phyloP scores from a whole-genome alignment of 805 yeast species.

The Candida nitratophila region DNA sequence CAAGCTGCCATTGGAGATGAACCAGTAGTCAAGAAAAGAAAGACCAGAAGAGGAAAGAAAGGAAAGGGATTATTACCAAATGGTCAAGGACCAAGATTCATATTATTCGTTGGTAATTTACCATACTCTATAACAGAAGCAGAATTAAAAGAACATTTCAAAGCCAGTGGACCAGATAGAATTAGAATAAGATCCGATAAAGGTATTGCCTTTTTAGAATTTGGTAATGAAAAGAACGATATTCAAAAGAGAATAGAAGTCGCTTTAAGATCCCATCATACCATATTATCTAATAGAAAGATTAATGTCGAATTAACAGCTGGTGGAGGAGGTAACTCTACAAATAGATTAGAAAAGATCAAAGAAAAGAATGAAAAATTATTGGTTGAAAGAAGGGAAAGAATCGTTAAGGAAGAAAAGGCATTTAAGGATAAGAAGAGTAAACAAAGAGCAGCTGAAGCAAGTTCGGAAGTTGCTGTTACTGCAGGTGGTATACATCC shows the following conservation, averaged over 20 bases:
- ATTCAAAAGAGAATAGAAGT: slow-evolving; percentile 76
- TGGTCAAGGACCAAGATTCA: slow-evolving; percentile 53
- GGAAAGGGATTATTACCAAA: slow-evolving; percentile 40
- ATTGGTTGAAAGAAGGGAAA: slow-evolving; percentile 58
- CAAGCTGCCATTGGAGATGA: slow-evolving; percentile 41
- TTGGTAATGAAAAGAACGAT: slow-evolving; percentile 48
- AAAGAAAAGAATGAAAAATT: slow-evolving; percentile 72
- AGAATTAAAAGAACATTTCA: slow-evolving; percentile 66
- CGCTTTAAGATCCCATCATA: slow-evolving; percentile 81
- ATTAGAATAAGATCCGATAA: slow-evolving; percentile 76
- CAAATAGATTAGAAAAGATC: slow-evolving; percentile 59
- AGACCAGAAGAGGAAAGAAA: slow-evolving; percentile 73
- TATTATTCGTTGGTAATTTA: slow-evolving; percentile 85
- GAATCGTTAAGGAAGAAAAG: slow-evolving; percentile 42
- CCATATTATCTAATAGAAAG: slow-evolving; percentile 58
- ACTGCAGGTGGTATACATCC: slow-evolving; percentile 49
- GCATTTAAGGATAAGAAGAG: slow-evolving; percentile 28
- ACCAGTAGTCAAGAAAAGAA: slow-evolving; percentile 52
- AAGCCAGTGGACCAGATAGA: slow-evolving; percentile 62
- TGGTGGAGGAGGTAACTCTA: slow-evolving; percentile 95
- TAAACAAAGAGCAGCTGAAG: background rate
- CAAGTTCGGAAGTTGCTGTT: slow-evolving; percentile 3
- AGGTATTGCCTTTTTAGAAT: slow-evolving; percentile 91
- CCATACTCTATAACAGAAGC: slow-evolving; percentile 64
- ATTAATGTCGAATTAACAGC: slow-evolving; percentile 95